These are phyloP conservation scores for Beauveria australis DNA, from an alignment of 2,329 filamentous ascomycete genomes.

Conservation along the genomic window DNA sequence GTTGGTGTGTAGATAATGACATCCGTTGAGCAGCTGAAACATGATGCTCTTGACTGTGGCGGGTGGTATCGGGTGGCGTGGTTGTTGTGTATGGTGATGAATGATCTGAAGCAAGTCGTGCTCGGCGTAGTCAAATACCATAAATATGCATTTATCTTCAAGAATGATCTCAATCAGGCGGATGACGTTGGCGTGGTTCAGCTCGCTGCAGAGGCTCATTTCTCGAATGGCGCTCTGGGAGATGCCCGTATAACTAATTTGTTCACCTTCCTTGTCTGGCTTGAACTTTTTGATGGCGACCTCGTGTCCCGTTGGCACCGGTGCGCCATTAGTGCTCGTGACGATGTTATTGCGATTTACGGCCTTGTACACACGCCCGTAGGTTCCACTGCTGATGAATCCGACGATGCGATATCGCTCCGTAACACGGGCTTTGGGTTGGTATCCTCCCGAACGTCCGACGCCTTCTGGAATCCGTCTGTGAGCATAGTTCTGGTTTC, in stretches of 20 bases:
- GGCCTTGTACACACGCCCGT: conserved; percentile 97
- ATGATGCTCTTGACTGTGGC: conserved; percentile 87
- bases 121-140: conserved; percentile 98
- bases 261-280: conserved; percentile 95
- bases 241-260: conserved; percentile 90
- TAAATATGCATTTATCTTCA: conserved; percentile 98
- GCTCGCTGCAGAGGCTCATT: conserved; percentile 92
- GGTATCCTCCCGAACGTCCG: conserved; percentile 48
- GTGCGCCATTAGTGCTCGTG: conserved; percentile 5
- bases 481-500: conserved; percentile 24
- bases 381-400: conserved; percentile 96
- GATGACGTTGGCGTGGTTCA: conserved; percentile 83
- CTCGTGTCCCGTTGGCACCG: conserved; percentile 50
- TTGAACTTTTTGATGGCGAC: conserved; percentile 99
- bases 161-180: conserved; percentile 90
- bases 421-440: conserved; percentile 76
- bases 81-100: conserved; percentile 88
- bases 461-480: conserved; percentile 37
- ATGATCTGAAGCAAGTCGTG: conserved; percentile 97
- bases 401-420: conserved; percentile 95
- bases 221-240: conserved; percentile 95
- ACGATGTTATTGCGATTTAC: conserved; percentile 45
- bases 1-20: conserved; percentile 89
- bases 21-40: conserved; percentile 90
- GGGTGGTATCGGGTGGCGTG: conserved; percentile 80